phyloP scores from a whole-genome alignment of 1,284 basidiomycete species.

The Stereum hirsutum region DNA sequence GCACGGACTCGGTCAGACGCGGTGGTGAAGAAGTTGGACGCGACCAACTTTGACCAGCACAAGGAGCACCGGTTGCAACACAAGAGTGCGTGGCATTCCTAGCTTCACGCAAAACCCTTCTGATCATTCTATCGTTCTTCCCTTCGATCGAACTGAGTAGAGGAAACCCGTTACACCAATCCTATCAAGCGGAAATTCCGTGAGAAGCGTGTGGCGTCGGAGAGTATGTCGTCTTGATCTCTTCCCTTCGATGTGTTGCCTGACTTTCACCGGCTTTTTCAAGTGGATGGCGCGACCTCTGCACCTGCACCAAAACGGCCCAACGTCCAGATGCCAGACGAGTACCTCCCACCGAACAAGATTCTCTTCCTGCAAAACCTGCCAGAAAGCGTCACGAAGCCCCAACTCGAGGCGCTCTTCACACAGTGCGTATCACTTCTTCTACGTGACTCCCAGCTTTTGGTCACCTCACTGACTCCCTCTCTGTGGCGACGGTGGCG shows the following conservation, averaged over 20 bases:
- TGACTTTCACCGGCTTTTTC: conserved; percentile 1
- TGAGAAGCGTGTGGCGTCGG: conserved; percentile 70
- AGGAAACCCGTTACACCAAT: conserved; percentile 75
- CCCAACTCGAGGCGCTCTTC: conserved; percentile 83
- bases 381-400: conserved; percentile 85
- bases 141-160: conserved; percentile 27
- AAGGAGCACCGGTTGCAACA: conserved; percentile 66
- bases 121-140: conserved; percentile 1
- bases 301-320: conserved; percentile 64
- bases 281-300: conserved; percentile 65
- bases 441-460: background rate
- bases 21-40: conserved; percentile 71
- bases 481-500: conserved; percentile 8
- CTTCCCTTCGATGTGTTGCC: conserved; percentile 1
- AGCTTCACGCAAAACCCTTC: background rate
- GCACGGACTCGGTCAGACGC: conserved; percentile 85
- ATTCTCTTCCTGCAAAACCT: conserved; percentile 97
- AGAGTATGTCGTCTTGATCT: conserved; percentile 37
- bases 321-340: conserved; percentile 95
- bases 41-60: conserved; percentile 63
- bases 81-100: conserved; percentile 56
- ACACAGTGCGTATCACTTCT: conserved; percentile 55
- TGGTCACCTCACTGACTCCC: conserved; percentile 2
- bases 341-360: conserved; percentile 98
- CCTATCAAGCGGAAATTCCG: conserved; percentile 79